A percentile compares a stretch with the other conserved stretches of the same genome.
Conservation (phyloP, 1,284 basidiomycete genomes). For the Pholiota adiposa region DNA sequence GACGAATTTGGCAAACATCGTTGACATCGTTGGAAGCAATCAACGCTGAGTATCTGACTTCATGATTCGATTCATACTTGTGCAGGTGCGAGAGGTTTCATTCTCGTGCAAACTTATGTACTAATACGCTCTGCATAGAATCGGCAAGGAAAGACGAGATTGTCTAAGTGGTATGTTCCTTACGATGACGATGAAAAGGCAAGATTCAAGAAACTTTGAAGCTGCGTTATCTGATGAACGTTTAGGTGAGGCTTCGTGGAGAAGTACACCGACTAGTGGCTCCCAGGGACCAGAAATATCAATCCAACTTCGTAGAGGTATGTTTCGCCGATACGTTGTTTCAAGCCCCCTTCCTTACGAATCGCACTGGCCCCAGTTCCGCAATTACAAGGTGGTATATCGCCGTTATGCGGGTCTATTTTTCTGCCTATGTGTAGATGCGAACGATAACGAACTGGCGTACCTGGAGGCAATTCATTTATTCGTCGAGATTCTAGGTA, state of each 20-base stretch:
- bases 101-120: neutral
- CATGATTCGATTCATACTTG: conserved; percentile 95
- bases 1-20: neutral
- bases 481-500: conserved; percentile 96
- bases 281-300: conserved; percentile 98
- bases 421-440: conserved; percentile 97
- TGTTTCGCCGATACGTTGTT: conserved; percentile 25
- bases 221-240: neutral
- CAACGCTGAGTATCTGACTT: neutral
- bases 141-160: conserved; percentile 94
- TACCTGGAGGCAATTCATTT: conserved; percentile 98
- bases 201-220: conserved; percentile 17
- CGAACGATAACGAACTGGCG: conserved; percentile 97
- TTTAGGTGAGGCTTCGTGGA: conserved; percentile 85
- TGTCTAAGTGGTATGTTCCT: conserved; percentile 97
- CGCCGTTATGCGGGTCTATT: conserved; percentile 96
- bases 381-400: conserved; percentile 95
- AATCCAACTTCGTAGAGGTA: conserved; percentile 99
- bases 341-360: neutral
- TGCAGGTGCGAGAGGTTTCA: conserved; percentile 61
- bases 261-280: conserved; percentile 97
- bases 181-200: conserved; percentile 97
- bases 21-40: neutral
- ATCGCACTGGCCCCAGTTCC: conserved; percentile 64
- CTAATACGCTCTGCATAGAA: conserved; percentile 63